A percentile compares a stretch with the other conserved stretches of the same genome.
Evolutionary conservation across 2,329 filamentous ascomycete genomes (phyloP).

Genomic region (Beauveria varroae): DNA sequence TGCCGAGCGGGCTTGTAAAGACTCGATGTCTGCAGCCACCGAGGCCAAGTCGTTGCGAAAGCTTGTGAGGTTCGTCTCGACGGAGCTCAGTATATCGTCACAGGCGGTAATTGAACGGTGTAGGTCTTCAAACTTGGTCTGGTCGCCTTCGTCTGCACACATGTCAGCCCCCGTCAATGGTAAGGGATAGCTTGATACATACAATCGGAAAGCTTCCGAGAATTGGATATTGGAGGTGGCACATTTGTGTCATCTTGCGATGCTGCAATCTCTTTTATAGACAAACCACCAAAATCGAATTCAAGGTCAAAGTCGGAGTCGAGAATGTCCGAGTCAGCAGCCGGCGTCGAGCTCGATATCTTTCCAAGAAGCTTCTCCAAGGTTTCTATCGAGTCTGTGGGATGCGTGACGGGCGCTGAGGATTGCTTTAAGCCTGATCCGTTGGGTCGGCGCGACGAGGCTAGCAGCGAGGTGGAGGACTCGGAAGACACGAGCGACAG

Average conservation of each 20-base stretch:
- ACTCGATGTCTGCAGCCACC: constrained; percentile 94
- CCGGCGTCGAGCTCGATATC: constrained; percentile 13
- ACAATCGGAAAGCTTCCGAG: constrained; percentile 67
- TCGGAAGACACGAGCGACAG: constrained; percentile 71
- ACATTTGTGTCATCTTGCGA: constrained; percentile 21
- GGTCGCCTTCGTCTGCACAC: constrained; percentile 65
- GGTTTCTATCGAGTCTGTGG: constrained; percentile 63
- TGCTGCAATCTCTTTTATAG: constrained; percentile 62
- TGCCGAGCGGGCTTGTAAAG: constrained; percentile 76
- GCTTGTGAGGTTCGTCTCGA: constrained; percentile 84
- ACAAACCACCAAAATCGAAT: constrained; percentile 72
- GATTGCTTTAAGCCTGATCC: constrained; percentile 60
- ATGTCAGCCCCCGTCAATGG: not conserved
- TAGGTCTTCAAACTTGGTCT: constrained; percentile 79
- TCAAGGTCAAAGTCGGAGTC: constrained; percentile 53
- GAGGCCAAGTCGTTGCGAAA: constrained; percentile 89
- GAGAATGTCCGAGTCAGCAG: constrained; percentile 18
- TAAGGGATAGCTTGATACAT: constrained; percentile 24
- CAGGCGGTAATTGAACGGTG: constrained; percentile 85
- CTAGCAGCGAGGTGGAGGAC: constrained; percentile 67
- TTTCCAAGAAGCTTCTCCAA: constrained; percentile 44
- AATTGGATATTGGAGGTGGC: constrained; percentile 14
- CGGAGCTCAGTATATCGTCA: constrained; percentile 86
- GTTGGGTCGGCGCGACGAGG: constrained; percentile 57
- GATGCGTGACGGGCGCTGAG: constrained; percentile 37